Conservation (phyloP, 768 basidiomycete genomes). For the Pisolithus microcarpus region DNA sequence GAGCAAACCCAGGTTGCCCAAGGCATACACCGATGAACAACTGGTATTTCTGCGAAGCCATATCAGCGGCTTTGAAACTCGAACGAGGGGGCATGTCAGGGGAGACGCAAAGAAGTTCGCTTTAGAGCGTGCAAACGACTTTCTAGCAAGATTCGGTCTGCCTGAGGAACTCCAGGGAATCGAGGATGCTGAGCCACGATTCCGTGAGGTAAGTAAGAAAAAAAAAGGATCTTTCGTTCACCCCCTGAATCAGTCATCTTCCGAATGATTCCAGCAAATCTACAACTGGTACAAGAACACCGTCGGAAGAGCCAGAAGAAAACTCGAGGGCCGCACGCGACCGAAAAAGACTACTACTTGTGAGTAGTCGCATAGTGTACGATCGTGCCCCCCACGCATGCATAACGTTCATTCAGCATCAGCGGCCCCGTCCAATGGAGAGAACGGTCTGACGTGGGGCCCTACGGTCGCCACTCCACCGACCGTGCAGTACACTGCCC, state of each 20-base stretch:
- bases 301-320: conserved; percentile 51
- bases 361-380: conserved; percentile 37
- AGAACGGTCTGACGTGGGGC: conserved; percentile 31
- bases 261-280: conserved; percentile 41
- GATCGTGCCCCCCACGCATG: conserved; percentile 5
- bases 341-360: conserved; percentile 37
- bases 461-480: conserved; percentile 30
- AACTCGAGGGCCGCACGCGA: conserved; percentile 48
- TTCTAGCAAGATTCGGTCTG: conserved; percentile 51
- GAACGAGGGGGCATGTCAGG: conserved; percentile 51
- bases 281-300: conserved; percentile 75
- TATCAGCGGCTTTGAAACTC: conserved; percentile 48
- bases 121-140: conserved; percentile 53
- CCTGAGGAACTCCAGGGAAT: conserved; percentile 47
- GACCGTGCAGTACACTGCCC: conserved; percentile 32
- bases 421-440: conserved; percentile 14
- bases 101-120: conserved; percentile 69
- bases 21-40: conserved; percentile 59
- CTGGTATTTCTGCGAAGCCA: conserved; percentile 50
- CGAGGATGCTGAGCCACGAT: conserved; percentile 53
- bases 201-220: conserved; percentile 44
- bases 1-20: conserved; percentile 58
- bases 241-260: neutral
- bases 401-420: neutral
- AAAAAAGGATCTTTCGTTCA: neutral